phyloP scores from a whole-genome alignment of 164 flowering plant species.

The Umbilicus rupestris region DNA sequence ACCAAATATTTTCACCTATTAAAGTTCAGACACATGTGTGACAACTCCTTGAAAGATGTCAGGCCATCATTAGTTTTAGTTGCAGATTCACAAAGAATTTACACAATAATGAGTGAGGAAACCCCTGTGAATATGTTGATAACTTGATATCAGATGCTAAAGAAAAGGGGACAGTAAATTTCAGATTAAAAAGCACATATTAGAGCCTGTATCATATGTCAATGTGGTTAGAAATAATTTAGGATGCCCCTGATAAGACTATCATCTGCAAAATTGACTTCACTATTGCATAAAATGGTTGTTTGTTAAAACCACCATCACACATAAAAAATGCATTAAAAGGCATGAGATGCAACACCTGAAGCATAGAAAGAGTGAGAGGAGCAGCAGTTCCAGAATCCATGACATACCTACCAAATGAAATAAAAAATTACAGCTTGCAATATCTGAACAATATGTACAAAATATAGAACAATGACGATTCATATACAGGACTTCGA shows the following conservation, averaged over 20 bases:
- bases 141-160: not conserved
- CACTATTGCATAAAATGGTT: not conserved
- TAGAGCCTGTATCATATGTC: no score
- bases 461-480: no score
- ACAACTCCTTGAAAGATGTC: no score
- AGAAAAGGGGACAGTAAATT: not conserved
- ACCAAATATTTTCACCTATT: not conserved
- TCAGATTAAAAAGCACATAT: not conserved
- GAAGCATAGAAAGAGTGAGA: slow-evolving; percentile 83
- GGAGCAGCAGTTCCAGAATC: slow-evolving; percentile 91
- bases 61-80: not conserved
- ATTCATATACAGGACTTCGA: not conserved
- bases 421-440: slow-evolving; percentile 1
- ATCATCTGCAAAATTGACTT: no score
- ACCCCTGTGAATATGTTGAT: not conserved
- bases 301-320: not conserved
- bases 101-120: not conserved
- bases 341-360: slow-evolving; percentile 47
- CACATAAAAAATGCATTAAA: slow-evolving; percentile 4
- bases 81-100: not conserved
- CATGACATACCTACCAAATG: slow-evolving; percentile 77
- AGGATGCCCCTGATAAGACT: not conserved
- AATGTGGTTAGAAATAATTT: not conserved
- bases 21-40: no score
- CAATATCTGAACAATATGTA: not conserved